phyloP scores from a whole-genome alignment of 495 filamentous ascomycete species.

The Trichocladium antarcticum region DNA sequence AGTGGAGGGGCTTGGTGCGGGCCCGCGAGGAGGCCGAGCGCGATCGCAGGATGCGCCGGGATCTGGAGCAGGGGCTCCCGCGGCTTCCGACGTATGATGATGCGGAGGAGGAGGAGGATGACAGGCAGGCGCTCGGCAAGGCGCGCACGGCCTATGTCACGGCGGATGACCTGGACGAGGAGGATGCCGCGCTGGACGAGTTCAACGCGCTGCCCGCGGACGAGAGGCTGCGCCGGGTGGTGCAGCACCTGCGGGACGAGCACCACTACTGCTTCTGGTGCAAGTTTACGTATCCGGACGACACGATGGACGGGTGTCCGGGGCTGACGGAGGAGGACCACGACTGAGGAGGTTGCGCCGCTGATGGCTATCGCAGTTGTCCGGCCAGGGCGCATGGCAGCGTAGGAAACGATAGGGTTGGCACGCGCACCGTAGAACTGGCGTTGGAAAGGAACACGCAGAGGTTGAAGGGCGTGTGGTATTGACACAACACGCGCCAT shows the following conservation, averaged over 20 bases:
- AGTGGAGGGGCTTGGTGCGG: constrained; percentile 66
- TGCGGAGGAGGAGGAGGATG: constrained; percentile 42
- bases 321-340: constrained; percentile 87
- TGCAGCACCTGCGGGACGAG: constrained; percentile 55
- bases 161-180: constrained; percentile 67
- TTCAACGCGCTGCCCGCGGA: constrained; percentile 58
- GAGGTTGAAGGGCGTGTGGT: no score
- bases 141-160: constrained; percentile 31
- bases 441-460: no score
- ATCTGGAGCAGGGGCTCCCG: constrained; percentile 45
- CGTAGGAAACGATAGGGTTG: no score
- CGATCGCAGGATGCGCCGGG: constrained; percentile 53
- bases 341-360: no score
- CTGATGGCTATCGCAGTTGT: no score
- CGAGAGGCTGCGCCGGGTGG: constrained; percentile 53
- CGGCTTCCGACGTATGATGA: constrained; percentile 43
- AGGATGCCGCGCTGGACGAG: constrained; percentile 74
- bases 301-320: constrained; percentile 76
- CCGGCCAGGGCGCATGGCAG: no score
- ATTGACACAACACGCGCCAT: background rate
- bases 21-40: constrained; percentile 60
- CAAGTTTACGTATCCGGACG: constrained; percentile 63
- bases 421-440: no score
- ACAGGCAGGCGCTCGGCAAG: constrained; percentile 36
- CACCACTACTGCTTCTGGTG: constrained; percentile 95